Percentiles rank a stretch among this genome's conserved stretches.
phyloP scores from a whole-genome alignment of 2,329 filamentous ascomycete genomes.

The Sphaerulina musiva region DNA sequence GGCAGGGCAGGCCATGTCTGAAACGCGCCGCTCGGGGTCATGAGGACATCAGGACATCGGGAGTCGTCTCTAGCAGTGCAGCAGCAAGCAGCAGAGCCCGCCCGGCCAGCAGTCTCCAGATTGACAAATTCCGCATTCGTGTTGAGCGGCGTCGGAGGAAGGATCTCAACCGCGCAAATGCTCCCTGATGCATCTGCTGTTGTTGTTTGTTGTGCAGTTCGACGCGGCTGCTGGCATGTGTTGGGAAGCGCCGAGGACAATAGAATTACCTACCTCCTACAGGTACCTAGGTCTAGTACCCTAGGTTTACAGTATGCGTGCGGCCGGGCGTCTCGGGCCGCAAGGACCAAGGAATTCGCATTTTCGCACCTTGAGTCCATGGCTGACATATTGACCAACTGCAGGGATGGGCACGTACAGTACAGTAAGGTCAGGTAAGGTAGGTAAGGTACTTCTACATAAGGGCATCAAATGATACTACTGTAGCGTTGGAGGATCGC shows the following conservation, averaged over 20 bases:
- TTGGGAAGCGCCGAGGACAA: slow-evolving; percentile 13
- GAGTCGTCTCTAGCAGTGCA: slow-evolving; percentile 6
- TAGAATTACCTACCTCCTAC: too few species aligned
- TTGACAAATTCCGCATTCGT: slow-evolving; percentile 18
- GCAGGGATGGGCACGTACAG: too few species aligned
- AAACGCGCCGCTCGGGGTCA: slow-evolving; percentile 10
- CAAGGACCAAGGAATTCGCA: neutral
- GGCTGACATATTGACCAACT: too few species aligned
- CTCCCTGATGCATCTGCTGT: slow-evolving; percentile 9
- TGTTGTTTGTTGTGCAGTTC: slow-evolving; percentile 16
- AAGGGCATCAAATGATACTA: too few species aligned
- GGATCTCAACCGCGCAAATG: neutral
- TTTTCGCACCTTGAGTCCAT: too few species aligned
- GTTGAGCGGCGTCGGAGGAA: neutral
- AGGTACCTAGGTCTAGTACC: too few species aligned
- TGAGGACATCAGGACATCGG: slow-evolving; percentile 13
- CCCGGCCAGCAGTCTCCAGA: neutral
- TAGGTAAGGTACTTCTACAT: too few species aligned
- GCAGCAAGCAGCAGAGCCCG: neutral
- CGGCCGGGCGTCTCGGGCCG: slow-evolving; percentile 13
- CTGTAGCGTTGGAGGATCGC: too few species aligned
- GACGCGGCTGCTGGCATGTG: slow-evolving; percentile 11
- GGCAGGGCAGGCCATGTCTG: neutral
- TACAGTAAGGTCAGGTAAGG: too few species aligned
- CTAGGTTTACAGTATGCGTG: slow-evolving; percentile 4